Evolutionary conservation across 164 flowering plant species (phyloP).

Genomic region (Sedum album): DNA sequence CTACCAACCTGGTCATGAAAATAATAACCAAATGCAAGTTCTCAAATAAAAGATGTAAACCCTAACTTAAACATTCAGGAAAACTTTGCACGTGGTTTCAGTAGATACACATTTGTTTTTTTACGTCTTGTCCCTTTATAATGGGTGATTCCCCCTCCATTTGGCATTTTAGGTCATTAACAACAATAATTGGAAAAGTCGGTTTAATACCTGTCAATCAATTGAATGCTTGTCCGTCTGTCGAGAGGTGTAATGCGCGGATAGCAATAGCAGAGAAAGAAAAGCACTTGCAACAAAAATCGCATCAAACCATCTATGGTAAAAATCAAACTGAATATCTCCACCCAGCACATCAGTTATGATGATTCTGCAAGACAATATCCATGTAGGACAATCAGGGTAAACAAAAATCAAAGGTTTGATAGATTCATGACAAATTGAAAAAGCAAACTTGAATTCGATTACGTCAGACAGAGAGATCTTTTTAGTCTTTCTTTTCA

Average conservation of each 20-base stretch:
- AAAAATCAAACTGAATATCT: conserved; percentile 94
- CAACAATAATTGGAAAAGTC: neutral
- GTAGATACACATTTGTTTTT: too few relatives aligned
- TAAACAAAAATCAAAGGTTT: neutral
- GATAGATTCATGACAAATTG: neutral
- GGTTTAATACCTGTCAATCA: conserved; percentile 29
- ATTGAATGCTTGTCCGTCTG: conserved; percentile 93
- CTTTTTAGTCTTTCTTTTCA: neutral
- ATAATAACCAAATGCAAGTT: too few relatives aligned
- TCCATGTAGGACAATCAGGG: neutral
- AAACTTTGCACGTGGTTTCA: too few relatives aligned
- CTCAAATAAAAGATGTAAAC: too few relatives aligned
- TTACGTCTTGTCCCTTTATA: too few relatives aligned
- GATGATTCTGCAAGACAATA: conserved; percentile 52
- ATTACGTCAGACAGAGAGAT: neutral
- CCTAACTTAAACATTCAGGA: too few relatives aligned
- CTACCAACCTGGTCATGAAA: too few relatives aligned
- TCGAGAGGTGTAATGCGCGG: conserved; percentile 94
- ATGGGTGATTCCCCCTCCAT: too few relatives aligned
- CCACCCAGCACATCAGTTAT: conserved; percentile 95
- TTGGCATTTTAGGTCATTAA: neutral
- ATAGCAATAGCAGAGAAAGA: conserved; percentile 84
- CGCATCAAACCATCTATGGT: conserved; percentile 97
- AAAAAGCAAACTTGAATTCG: neutral
- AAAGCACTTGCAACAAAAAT: conserved; percentile 98